Percentiles rank a stretch among this genome's conserved stretches.
phyloP scores from a whole-genome alignment of 179 eudicot genomes.

The Heliamphora pulchella region DNA sequence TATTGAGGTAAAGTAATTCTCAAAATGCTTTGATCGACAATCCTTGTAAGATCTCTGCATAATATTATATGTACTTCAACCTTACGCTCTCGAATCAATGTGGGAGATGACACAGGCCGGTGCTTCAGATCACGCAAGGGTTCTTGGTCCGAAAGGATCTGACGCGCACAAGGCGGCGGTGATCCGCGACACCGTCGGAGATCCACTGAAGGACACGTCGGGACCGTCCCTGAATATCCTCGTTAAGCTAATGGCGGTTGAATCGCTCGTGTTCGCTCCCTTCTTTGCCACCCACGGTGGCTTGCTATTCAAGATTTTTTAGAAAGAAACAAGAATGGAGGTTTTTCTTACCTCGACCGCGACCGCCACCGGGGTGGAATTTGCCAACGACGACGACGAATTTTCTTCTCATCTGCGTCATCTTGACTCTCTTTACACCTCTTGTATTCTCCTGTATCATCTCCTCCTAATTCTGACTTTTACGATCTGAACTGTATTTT shows the following conservation, averaged over 20 bases:
- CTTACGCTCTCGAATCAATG: too few species aligned
- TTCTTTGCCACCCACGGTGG: slow-evolving; percentile 61
- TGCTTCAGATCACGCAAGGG: slow-evolving; percentile 48
- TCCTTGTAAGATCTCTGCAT: too few species aligned
- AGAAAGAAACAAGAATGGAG: not conserved
- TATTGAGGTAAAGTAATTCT: slow-evolving; percentile 27
- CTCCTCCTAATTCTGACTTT: too few species aligned
- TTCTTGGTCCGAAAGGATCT: slow-evolving; percentile 53
- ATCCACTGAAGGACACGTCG: slow-evolving; percentile 58
- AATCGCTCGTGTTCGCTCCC: slow-evolving; percentile 56
- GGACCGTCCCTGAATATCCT: slow-evolving; percentile 59
- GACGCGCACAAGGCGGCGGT: slow-evolving; percentile 61
- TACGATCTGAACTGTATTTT: too few species aligned
- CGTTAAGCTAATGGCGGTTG: slow-evolving; percentile 58
- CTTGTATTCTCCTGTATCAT: too few species aligned
- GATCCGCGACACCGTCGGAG: slow-evolving; percentile 56
- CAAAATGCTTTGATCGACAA: too few species aligned
- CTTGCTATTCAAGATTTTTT: slow-evolving; percentile 41
- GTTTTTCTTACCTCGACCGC: too few species aligned
- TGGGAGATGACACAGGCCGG: slow-evolving; percentile 31
- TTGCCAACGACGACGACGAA: too few species aligned
- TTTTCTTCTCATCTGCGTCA: too few species aligned
- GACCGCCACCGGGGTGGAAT: too few species aligned
- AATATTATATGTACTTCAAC: too few species aligned
- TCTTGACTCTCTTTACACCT: too few species aligned